phyloP scores from a whole-genome alignment of 2,329 filamentous ascomycete genomes.

The Aspergillus oerlinghausenensis region DNA sequence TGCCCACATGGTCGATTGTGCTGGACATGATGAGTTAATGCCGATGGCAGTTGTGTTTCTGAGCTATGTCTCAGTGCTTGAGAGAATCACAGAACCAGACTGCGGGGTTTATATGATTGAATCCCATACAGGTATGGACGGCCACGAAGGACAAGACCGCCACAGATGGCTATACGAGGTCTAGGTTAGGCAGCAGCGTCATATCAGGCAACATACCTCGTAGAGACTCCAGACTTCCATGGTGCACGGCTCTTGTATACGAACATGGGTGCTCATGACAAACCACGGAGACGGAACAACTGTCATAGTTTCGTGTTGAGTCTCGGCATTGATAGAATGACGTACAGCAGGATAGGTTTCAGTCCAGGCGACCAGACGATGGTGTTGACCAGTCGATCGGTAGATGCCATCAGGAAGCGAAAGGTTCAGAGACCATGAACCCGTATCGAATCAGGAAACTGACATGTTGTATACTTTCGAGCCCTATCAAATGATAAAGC shows the following conservation, averaged over 20 bases:
- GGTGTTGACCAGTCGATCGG: too few species aligned
- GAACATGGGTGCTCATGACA: too few species aligned
- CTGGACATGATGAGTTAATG: neutral
- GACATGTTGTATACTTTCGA: too few species aligned
- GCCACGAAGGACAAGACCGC: neutral
- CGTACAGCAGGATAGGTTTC: too few species aligned
- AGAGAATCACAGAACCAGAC: neutral
- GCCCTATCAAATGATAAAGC: too few species aligned
- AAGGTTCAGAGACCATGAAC: neutral
- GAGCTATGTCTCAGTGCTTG: too few species aligned
- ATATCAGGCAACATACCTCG: neutral
- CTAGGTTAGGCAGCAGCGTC: neutral
- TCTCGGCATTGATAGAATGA: too few species aligned
- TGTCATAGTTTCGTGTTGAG: too few species aligned
- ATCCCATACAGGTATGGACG: neutral
- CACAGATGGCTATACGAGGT: neutral
- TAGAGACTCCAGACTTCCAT: neutral
- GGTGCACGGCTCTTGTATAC: too few species aligned
- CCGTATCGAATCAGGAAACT: neutral
- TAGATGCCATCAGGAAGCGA: neutral
- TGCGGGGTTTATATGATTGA: neutral
- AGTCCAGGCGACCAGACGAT: too few species aligned
- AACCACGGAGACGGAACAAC: too few species aligned
- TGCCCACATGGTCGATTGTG: conserved; percentile 24
- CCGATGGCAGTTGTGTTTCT: too few species aligned